Percentiles rank a stretch among this genome's conserved stretches.
Conservation (phyloP, 2,329 filamentous ascomycete genomes). For the Canariomyces notabilis region DNA sequence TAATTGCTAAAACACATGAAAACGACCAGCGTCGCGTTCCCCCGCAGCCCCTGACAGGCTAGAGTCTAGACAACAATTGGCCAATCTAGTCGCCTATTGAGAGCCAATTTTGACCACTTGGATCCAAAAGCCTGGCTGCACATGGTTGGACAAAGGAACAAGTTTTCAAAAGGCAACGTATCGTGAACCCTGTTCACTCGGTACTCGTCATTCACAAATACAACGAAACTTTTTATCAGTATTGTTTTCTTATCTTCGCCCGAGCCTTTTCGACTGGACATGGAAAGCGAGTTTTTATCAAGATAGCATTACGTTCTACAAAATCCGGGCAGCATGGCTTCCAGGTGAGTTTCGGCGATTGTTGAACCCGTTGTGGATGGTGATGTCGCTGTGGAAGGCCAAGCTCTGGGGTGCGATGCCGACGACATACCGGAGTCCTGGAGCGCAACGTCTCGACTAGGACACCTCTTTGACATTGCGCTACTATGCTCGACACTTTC, state of each 20-base stretch:
- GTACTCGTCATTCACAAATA: neutral
- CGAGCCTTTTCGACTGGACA: neutral
- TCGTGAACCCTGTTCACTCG: slow-evolving; percentile 1
- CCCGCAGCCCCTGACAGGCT: slow-evolving; percentile 1
- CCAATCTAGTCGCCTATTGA: slow-evolving; percentile 18
- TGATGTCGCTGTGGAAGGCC: neutral
- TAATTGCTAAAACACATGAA: neutral
- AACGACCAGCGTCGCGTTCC: neutral
- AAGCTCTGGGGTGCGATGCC: neutral
- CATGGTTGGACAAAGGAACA: slow-evolving; percentile 13
- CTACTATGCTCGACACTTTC: neutral
- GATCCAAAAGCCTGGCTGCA: slow-evolving; percentile 10
- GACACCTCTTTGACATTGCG: neutral
- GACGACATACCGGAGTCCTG: neutral
- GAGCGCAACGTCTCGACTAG: neutral
- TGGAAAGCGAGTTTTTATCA: slow-evolving; percentile 2
- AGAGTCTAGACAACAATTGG: slow-evolving; percentile 12
- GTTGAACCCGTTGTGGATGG: neutral
- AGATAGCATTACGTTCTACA: neutral
- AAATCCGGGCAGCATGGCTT: slow-evolving; percentile 20
- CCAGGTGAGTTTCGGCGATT: slow-evolving; percentile 17
- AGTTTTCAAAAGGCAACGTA: neutral
- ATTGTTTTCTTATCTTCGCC: neutral
- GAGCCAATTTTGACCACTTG: slow-evolving; percentile 16
- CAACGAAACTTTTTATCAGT: neutral